phyloP scores from a whole-genome alignment of 2,329 filamentous ascomycete species.

The Colletotrichum sp. region DNA sequence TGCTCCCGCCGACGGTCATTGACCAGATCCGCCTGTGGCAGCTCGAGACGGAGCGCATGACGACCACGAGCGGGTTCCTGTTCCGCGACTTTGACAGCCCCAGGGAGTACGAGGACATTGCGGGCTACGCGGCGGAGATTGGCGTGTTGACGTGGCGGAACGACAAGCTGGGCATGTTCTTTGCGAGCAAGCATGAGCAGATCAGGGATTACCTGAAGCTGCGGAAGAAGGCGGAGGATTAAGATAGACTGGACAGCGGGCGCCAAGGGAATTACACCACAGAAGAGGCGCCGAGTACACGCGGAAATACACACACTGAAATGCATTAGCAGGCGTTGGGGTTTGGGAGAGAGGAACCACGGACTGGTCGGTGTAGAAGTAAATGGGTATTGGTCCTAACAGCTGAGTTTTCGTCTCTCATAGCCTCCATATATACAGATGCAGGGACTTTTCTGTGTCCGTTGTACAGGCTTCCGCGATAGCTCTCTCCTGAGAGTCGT shows the following conservation, averaged over 20 bases:
- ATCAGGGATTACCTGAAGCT: constrained; percentile 80
- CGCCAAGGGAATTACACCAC: neutral
- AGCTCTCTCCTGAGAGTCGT: neutral
- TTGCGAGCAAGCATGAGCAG: constrained; percentile 90
- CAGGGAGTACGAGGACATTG: constrained; percentile 73
- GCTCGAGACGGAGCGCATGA: constrained; percentile 94
- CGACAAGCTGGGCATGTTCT: constrained; percentile 82
- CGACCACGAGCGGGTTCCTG: constrained; percentile 80
- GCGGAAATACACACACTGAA: neutral
- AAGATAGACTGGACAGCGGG: neutral
- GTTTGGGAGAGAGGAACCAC: neutral
- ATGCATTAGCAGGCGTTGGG: constrained; percentile 25
- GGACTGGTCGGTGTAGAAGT: neutral
- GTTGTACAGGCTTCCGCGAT: neutral
- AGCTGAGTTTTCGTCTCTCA: constrained; percentile 10
- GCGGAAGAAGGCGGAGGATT: constrained; percentile 54
- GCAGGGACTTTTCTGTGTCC: neutral
- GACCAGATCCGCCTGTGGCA: constrained; percentile 99
- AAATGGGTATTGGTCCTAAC: constrained; percentile 14
- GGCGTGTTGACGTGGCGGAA: constrained; percentile 90
- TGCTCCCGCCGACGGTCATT: constrained; percentile 92
- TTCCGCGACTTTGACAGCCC: constrained; percentile 85
- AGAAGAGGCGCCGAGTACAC: neutral
- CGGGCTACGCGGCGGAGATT: constrained; percentile 84
- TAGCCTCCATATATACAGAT: neutral